Base-by-base conservation (phyloP, 2,329 filamentous ascomycete genomes). In the Claviceps capensis region DNA sequence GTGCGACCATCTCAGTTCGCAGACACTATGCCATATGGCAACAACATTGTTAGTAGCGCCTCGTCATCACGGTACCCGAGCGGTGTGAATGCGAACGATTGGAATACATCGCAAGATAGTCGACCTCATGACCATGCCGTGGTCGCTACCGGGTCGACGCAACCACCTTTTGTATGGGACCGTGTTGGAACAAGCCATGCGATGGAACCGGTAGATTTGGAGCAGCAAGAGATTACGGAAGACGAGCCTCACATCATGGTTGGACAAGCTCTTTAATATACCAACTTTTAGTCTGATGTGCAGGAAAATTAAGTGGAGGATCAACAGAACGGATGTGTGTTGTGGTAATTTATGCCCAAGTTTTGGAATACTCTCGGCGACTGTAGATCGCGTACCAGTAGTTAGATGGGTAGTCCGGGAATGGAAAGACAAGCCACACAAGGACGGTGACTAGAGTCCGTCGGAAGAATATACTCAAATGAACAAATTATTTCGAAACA, bases 21-120 rank as follows among this genome's bases (percentile, higher is more conserved):
- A 9, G 53, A 57, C 8, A 64, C 60, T 52, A 63, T 62, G 70
- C 78, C 58, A 62, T 78, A 47, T 71, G 79, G 62, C 64, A 70
- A 44, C 70, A 76, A 37, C 70, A 77, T 58, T 16, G 58, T 59
- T 13, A 69, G 65, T 47, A 61, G 61, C 47, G 9, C 30, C 30
- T 62, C 65, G 1, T 67, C 66, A 2, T 68, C 70, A 46, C 73
- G 69, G 52, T 79, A 79, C 61, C 73, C 72, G 26, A 78, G 75
- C 57, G 74, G 75, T 43, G 62, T 72, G 8, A 75, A 69, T 60
- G 57, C 79, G 70, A 75, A 58, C 2, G 61, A 62, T 34, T 65
- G 61, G 60, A 74, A 67, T 60, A 23, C 23, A 14, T n/a, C 40
- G n/a, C 3, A 62, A 59, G 26, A 36, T 44, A 54, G 52, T 38